Percentiles rank a stretch among this genome's conserved stretches.
phyloP scores from a whole-genome alignment of 257 asterid species.

The Solanum dulcamara region DNA sequence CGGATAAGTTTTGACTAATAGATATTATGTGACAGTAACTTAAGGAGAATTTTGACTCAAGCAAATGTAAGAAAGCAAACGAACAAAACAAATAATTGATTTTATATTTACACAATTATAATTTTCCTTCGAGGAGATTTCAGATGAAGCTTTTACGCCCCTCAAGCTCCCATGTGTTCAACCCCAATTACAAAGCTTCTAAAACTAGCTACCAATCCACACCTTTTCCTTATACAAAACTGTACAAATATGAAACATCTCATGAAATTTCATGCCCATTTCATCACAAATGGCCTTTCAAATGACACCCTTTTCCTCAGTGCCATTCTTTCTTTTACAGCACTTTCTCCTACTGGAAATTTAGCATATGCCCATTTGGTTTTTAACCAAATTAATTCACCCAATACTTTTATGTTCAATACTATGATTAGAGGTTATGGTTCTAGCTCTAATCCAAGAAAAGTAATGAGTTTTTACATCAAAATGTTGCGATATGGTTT shows the following conservation, averaged over 20 bases:
- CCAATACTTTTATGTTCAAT: slow-evolving; percentile 10
- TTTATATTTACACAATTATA: background rate
- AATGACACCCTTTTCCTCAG: slow-evolving; percentile 3
- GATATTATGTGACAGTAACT: too few species aligned
- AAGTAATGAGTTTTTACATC: slow-evolving; percentile 3
- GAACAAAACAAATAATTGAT: background rate
- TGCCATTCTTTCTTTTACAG: slow-evolving; percentile 4
- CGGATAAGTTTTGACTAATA: too few species aligned
- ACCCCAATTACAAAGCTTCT: background rate
- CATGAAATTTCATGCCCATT: slow-evolving; percentile 6
- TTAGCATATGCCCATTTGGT: slow-evolving; percentile 3
- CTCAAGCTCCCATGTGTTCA: background rate
- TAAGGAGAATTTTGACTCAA: background rate
- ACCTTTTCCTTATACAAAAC: slow-evolving; percentile 2
- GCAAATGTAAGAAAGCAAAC: too few species aligned
- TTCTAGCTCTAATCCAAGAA: background rate
- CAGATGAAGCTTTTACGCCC: background rate
- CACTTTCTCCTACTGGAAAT: slow-evolving; percentile 7
- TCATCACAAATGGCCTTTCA: slow-evolving; percentile 8
- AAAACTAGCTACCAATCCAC: slow-evolving; percentile 1
- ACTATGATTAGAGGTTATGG: slow-evolving; percentile 20
- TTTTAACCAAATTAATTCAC: slow-evolving; percentile 2
- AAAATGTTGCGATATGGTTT: slow-evolving; percentile 1
- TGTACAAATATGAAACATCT: slow-evolving; percentile 5
- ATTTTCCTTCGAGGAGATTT: background rate